Evolutionary conservation across 805 yeast genomes (phyloP).

Genomic region (Priceomyces medius): DNA sequence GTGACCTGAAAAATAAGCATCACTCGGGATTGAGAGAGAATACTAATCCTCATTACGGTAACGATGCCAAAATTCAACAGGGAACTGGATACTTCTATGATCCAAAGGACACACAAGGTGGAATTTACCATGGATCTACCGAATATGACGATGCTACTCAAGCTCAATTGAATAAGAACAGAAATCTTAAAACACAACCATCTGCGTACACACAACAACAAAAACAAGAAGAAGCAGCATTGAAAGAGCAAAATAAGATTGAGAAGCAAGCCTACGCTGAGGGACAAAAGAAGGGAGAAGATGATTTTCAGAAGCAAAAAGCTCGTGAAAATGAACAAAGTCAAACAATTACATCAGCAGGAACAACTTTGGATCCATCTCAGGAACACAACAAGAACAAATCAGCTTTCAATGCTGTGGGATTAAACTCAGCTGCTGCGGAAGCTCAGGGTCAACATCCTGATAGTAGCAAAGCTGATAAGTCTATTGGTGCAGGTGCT

Average conservation of each 20-base stretch:
- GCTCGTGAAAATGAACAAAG: constrained; percentile 1
- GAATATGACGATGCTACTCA: constrained; percentile 24
- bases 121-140: constrained; percentile 17
- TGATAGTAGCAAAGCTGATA: constrained; percentile 5
- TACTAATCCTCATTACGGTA: constrained; percentile 25
- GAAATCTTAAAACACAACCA: constrained; percentile 23
- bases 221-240: constrained; percentile 9
- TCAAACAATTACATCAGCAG: background rate
- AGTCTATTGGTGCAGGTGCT: constrained; percentile 13
- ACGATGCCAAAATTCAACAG: constrained; percentile 25
- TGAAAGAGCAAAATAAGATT: constrained; percentile 12
- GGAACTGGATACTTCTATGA: constrained; percentile 35
- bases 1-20: background rate
- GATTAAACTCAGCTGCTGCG: constrained; percentile 21
- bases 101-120: constrained; percentile 39
- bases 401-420: constrained; percentile 30
- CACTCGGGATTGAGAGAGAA: constrained; percentile 16
- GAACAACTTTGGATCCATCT: constrained; percentile 17
- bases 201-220: constrained; percentile 17
- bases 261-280: constrained; percentile 13
- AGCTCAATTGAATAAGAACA: constrained; percentile 15
- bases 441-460: constrained; percentile 10
- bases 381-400: constrained; percentile 28
- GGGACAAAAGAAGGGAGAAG: constrained; percentile 15
- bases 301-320: constrained; percentile 9